These are phyloP conservation scores for Marchantia paleacea DNA, from an alignment of 225 moss, liverwort and hornwort genomes.

Conservation along the genomic window DNA sequence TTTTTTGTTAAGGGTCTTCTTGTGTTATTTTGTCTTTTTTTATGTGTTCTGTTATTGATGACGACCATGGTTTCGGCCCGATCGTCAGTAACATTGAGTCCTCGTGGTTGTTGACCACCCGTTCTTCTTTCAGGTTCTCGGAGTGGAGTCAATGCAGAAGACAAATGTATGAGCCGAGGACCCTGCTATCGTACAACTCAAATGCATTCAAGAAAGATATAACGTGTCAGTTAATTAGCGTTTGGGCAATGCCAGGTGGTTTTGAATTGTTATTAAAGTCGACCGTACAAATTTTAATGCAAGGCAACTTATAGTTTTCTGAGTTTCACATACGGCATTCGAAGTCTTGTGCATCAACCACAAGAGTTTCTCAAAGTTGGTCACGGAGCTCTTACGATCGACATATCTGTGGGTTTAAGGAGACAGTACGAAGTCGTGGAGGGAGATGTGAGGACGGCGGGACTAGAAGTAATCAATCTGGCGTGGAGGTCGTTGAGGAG, in stretches of 20 bases:
- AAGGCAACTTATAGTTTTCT: neutral
- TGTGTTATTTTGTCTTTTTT: neutral
- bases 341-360: neutral
- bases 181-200: neutral
- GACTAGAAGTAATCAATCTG: conserved; percentile 46
- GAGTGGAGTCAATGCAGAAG: neutral
- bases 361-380: neutral
- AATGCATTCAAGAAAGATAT: neutral
- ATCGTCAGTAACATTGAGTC: neutral
- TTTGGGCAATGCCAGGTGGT: neutral
- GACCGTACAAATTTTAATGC: neutral
- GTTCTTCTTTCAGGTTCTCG: conserved; percentile 7
- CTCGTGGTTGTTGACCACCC: neutral
- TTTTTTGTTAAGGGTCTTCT: neutral
- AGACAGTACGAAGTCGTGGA: neutral
- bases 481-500: conserved; percentile 58
- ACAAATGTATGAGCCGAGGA: neutral
- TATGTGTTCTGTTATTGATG: no score
- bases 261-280: neutral
- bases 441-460: conserved; percentile 21
- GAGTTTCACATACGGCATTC: neutral
- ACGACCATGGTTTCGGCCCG: neutral
- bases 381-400: neutral
- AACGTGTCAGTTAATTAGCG: neutral
- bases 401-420: neutral